Conservation (phyloP, 2,329 filamentous ascomycete species). For the Pseudogymnoascus sp. region DNA sequence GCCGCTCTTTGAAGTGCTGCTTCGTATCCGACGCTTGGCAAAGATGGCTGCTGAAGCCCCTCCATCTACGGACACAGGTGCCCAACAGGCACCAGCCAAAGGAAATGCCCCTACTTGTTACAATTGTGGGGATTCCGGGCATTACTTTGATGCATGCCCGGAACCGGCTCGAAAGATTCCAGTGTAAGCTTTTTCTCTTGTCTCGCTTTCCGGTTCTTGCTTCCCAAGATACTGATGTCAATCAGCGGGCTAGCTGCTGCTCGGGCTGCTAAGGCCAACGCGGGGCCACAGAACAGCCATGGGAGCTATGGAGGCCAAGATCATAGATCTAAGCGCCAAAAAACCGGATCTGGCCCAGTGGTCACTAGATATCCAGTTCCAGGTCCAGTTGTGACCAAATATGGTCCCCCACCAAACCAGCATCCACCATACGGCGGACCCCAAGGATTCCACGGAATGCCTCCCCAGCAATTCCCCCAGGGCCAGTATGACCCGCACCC, state of each 20-base stretch:
- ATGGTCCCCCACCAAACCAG: constrained; percentile 15
- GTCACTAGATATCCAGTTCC: constrained; percentile 16
- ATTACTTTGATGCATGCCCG: constrained; percentile 47
- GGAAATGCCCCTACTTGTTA: constrained; percentile 33
- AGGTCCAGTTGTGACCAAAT: constrained; percentile 13
- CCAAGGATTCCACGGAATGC: background rate
- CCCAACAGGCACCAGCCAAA: constrained; percentile 1
- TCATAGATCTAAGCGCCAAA: constrained; percentile 22
- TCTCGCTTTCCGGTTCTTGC: constrained; percentile 9
- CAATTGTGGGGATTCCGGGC: constrained; percentile 43
- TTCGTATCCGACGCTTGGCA: background rate
- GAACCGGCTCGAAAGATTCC: constrained; percentile 40
- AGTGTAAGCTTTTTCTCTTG: constrained; percentile 36
- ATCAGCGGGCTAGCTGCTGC: constrained; percentile 13
- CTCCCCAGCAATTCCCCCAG: background rate
- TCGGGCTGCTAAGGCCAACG: constrained; percentile 9
- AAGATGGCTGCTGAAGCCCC: background rate
- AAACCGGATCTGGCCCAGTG: constrained; percentile 19
- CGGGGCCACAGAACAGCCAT: background rate
- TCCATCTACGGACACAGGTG: background rate
- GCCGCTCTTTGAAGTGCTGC: background rate
- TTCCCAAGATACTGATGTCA: constrained; percentile 14
- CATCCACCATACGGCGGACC: background rate
- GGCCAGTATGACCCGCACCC: constrained; percentile 16
- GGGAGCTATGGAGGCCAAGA: constrained; percentile 9